phyloP scores from a whole-genome alignment of 1,284 basidiomycete genomes.

The Ganoderma leucocontextum region DNA sequence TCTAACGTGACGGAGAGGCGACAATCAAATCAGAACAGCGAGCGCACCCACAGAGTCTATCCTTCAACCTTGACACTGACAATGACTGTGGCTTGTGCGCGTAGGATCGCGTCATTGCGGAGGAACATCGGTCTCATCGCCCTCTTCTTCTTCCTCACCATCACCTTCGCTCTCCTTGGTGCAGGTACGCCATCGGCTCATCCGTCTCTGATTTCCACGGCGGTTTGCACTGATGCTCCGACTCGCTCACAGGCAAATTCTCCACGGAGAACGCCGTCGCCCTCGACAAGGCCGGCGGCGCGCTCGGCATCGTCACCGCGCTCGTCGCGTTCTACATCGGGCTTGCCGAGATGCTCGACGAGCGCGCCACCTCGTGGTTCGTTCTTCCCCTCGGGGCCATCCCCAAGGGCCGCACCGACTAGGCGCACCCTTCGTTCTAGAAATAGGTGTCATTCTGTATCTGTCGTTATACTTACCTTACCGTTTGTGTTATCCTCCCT shows the following conservation, averaged over 20 bases:
- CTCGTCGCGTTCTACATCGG: conserved; percentile 75
- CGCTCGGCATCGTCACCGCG: conserved; percentile 74
- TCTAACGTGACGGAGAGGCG: background rate
- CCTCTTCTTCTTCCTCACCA: conserved; percentile 78
- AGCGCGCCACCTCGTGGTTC: conserved; percentile 57
- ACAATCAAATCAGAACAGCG: background rate
- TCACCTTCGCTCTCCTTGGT: conserved; percentile 69
- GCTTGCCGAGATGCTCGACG: conserved; percentile 63
- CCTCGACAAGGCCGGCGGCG: conserved; percentile 73
- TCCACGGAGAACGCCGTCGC: conserved; percentile 24
- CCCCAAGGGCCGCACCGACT: conserved; percentile 38
- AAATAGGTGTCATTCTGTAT: background rate
- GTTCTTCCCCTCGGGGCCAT: conserved; percentile 58
- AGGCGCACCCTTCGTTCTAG: background rate
- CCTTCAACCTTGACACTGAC: background rate
- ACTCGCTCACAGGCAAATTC: conserved; percentile 31
- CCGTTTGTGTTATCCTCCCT: background rate
- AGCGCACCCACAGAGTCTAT: background rate
- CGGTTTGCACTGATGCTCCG: background rate
- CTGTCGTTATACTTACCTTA: background rate
- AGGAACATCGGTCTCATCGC: conserved; percentile 71
- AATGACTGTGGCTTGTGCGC: conserved; percentile 1
- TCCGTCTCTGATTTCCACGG: background rate
- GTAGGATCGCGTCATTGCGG: conserved; percentile 69
- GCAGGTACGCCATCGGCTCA: conserved; percentile 45